Conservation (phyloP, 1,139 yeast species). For the Yamadazyma songkhlaensis region DNA sequence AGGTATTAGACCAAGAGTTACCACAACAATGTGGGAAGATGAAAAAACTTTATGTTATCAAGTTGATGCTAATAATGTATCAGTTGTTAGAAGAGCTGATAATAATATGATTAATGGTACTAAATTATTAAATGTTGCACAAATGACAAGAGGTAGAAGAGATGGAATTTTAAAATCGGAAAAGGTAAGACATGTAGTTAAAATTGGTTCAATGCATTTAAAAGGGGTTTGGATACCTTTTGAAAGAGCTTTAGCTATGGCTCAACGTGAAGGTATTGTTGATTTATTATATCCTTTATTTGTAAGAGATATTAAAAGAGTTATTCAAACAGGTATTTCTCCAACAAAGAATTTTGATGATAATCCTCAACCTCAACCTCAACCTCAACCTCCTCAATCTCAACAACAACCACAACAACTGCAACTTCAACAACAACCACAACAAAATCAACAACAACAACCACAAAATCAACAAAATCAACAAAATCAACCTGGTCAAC, state of each 20-base stretch:
- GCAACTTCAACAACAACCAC: conserved; percentile 1
- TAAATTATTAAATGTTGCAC: conserved; percentile 58
- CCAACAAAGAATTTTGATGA: conserved; percentile 28
- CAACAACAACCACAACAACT: conserved; percentile 8
- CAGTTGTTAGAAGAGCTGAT: conserved; percentile 87
- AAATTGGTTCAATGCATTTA: conserved; percentile 94
- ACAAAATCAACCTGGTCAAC: conserved; percentile 4
- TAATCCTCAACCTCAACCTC: conserved; percentile 11
- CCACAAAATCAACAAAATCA: conserved; percentile 8
- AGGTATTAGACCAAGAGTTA: conserved; percentile 75
- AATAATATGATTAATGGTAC: conserved; percentile 97
- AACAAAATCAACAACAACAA: neutral
- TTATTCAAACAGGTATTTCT: conserved; percentile 55
- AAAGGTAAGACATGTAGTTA: conserved; percentile 86
- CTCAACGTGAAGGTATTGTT: conserved; percentile 84
- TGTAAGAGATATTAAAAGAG: conserved; percentile 79
- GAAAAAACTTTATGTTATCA: conserved; percentile 93
- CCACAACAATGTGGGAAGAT: conserved; percentile 97
- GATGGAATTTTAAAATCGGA: conserved; percentile 75
- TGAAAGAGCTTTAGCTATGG: conserved; percentile 88
- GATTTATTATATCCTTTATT: conserved; percentile 84
- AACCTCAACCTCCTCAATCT: conserved; percentile 12
- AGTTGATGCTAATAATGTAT: conserved; percentile 88
- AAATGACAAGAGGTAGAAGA: conserved; percentile 56
- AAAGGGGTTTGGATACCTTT: conserved; percentile 99